phyloP scores from a whole-genome alignment of 192 early-diverging fungal species.

The Coemansia sp. region DNA sequence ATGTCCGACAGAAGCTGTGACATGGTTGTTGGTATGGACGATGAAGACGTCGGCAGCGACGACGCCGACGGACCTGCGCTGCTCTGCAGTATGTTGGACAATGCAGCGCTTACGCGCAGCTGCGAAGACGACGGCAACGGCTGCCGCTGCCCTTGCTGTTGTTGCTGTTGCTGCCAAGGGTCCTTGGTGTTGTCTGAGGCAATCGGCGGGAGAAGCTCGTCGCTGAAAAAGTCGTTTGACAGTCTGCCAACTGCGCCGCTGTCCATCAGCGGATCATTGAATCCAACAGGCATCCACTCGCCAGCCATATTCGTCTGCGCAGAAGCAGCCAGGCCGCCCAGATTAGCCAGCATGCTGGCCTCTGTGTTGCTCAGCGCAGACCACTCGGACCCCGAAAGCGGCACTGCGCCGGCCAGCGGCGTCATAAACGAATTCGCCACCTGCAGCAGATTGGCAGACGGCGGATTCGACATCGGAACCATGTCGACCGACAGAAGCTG shows the following conservation, averaged over 20 bases:
- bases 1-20: background rate
- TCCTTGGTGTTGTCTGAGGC: background rate
- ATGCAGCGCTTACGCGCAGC: background rate
- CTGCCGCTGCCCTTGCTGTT: too few relatives aligned
- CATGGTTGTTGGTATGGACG: background rate
- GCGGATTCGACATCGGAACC: conserved; percentile 30
- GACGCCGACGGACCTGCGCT: background rate
- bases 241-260: conserved; percentile 3
- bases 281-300: conserved; percentile 33
- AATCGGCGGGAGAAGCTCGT: conserved; percentile 20
- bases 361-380: conserved; percentile 28
- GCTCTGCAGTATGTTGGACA: background rate
- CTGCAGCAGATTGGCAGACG: conserved; percentile 30
- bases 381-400: conserved; percentile 20
- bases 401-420: conserved; percentile 20
- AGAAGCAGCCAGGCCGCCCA: conserved; percentile 26
- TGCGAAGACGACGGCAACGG: background rate
- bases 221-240: conserved; percentile 23
- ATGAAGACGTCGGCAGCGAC: conserved; percentile 10
- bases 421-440: conserved; percentile 41
- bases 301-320: conserved; percentile 7
- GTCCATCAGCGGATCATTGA: conserved; percentile 14
- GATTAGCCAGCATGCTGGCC: conserved; percentile 41
- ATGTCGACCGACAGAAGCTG: conserved; percentile 47
- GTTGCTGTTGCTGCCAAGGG: background rate